A percentile compares a stretch with the other conserved stretches of the same genome.
Conservation (phyloP, 2,329 filamentous ascomycete species). For the Chaetoscypha palmicola region DNA sequence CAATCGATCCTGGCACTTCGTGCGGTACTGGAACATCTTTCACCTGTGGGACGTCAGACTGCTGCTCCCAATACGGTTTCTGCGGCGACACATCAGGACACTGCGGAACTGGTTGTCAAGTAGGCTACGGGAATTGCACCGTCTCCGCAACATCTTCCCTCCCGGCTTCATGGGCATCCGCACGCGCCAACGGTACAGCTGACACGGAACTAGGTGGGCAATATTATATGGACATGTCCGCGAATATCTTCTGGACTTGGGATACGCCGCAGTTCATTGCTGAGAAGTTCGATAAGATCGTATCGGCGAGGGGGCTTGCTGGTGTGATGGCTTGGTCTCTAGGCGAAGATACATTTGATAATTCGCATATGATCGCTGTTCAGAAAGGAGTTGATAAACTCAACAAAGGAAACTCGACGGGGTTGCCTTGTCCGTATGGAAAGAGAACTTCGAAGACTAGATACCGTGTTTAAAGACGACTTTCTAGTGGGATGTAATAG, state of each 20-base stretch:
- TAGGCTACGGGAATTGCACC: conserved; percentile 10
- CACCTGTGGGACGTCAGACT: conserved; percentile 9
- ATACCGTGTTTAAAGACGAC: too few relatives aligned
- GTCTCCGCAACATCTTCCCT: neutral
- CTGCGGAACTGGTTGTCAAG: conserved; percentile 12
- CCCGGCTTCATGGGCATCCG: conserved; percentile 1
- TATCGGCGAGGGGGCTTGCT: conserved; percentile 49
- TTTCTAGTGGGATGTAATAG: too few relatives aligned
- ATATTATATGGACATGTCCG: conserved; percentile 56
- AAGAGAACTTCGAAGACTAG: too few relatives aligned
- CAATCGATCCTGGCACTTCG: conserved; percentile 11
- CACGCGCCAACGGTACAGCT: conserved; percentile 3
- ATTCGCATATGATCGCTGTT: too few relatives aligned
- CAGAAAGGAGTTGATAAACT: too few relatives aligned
- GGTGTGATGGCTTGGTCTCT: conserved; percentile 69
- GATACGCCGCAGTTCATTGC: conserved; percentile 55
- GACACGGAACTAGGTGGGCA: conserved; percentile 43
- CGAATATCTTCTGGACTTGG: conserved; percentile 64
- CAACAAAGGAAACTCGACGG: too few relatives aligned
- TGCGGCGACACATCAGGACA: conserved; percentile 7
- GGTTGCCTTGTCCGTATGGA: too few relatives aligned
- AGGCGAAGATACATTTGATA: conserved; percentile 63
- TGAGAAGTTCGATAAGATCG: conserved; percentile 53
- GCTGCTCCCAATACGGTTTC: conserved; percentile 13
- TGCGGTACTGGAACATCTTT: conserved; percentile 11